Percentiles rank a stretch among this genome's conserved stretches.
phyloP scores from a whole-genome alignment of 495 filamentous ascomycete genomes.

The Amphirosellinia nigrospora region DNA sequence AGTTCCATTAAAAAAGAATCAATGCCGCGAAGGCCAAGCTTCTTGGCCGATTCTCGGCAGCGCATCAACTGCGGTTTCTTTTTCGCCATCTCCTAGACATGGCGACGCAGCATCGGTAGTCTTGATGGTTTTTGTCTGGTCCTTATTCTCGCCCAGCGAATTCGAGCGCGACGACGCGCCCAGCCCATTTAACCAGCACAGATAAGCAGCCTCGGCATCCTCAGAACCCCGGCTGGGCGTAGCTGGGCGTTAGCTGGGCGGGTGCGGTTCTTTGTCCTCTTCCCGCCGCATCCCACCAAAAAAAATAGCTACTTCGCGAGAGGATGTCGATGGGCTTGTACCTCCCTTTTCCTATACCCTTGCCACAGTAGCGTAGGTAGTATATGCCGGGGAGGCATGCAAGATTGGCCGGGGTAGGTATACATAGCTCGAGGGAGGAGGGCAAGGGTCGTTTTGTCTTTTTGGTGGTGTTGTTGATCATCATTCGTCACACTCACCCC shows the following conservation, averaged over 20 bases:
- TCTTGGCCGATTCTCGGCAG: constrained; percentile 22
- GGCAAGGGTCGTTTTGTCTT: background rate
- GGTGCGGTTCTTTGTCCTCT: constrained; percentile 1
- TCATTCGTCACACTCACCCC: constrained; percentile 19
- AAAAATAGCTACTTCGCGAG: too few species aligned
- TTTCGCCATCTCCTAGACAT: background rate
- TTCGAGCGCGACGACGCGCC: constrained; percentile 7
- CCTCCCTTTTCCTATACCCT: constrained; percentile 15
- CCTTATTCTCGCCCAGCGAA: constrained; percentile 19
- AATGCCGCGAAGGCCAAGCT: constrained; percentile 21
- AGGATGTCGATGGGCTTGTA: too few species aligned
- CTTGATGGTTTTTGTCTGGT: background rate
- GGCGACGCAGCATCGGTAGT: background rate
- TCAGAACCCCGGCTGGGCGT: background rate
- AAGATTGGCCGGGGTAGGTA: constrained; percentile 14
- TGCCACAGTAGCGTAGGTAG: constrained; percentile 10
- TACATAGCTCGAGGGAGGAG: background rate
- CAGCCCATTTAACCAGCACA: background rate
- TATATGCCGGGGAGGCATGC: constrained; percentile 20
- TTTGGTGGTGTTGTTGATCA: constrained; percentile 16
- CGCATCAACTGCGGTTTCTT: background rate
- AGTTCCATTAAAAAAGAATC: background rate
- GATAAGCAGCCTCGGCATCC: constrained; percentile 22
- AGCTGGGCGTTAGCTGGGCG: too few species aligned
- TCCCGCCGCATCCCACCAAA: constrained; percentile 10